Base-by-base conservation (phyloP, 129 eudicot genomes). In the Heracleum sosnowskyi region DNA sequence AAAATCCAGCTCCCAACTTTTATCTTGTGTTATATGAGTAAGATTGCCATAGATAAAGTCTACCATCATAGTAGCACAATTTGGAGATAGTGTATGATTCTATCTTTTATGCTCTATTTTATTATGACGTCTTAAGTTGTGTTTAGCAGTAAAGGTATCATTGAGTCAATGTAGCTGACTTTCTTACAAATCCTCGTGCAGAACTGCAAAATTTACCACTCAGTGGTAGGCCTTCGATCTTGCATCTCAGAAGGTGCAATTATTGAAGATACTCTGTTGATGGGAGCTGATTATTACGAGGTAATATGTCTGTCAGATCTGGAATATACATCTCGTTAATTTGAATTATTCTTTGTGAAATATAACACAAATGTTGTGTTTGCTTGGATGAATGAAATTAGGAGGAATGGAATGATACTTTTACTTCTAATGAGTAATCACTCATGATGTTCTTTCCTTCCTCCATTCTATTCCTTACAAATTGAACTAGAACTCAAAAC, bases 231-330 rank as follows among this genome's bases (percentile, higher is more conserved):
- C 31, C 97, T 94, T 69, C 90, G 98, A 75, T 94, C 98, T 64
- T 91, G 93, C 89, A 94, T 94, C 70, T 91, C 97, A 60, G 97
- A 89, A 79, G 98, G 98, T 64, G 93, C 98, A 45, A 75, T 94
- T 49, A 94, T 94, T 42, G 98, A 94, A 83, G 98, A 94, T 76
- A 73, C 93, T 2, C 80, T 94, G 82, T 83, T 94, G 85, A 94
- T 94, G 97, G 98, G 97, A 77, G 98, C 98, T 75, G 98, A 94
- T 88, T 94, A 94, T 80, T 94, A 94, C 18, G 98, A 94, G 97
- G 98, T 94, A 86, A 71, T 63, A 51, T 24, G 12, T 66, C 40
- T 66, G 20, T 33, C 3, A 40, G 72, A 66, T 8, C 24, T 66
- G 36, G 36, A 66, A 29, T 66, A 33, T 66, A 13, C 72, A 31